Base-by-base conservation (phyloP, 805 yeast species). In the Diddensiella santjacobensis region DNA sequence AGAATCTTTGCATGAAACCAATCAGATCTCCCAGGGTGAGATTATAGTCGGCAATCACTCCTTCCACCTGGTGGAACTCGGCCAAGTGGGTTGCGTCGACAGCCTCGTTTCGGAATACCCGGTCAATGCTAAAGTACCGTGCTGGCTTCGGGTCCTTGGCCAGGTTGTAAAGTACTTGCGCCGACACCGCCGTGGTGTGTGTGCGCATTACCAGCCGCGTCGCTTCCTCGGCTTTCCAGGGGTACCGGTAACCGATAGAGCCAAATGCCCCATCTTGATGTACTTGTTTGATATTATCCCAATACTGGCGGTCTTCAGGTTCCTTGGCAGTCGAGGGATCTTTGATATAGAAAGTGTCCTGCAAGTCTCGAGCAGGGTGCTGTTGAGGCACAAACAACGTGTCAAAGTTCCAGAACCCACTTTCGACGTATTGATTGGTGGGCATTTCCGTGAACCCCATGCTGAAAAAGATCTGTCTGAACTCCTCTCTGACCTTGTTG, bases 381-480 rank as follows among this genome's bases (percentile, higher is more conserved):
- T 93, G 98, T 73, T 93, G 99, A 48, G 99, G 99, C 47, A 93
- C 99, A 62, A 73, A 93, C 62, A 93, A 77, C 2, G 99, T 81
- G 68, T 93, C 99, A 65, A 93, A 93, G 71, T 93, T 93, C 99
- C 99, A 93, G 81, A 93, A 93, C 3, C 98, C 98, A 15, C 93
- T 80, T 66, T 93, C 99, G 45, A 93, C 99, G 67, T 90, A 93
- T 69, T 91, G 96, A 69, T 91, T 91, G 22, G 99, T 84, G 52
- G 99, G 96, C 99, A 93, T 93, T 73, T 93, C 99, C 23, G 93
- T 81, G 81, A 93, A 93, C 4, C 99, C 99, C 90, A 93, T 82
- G 33, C 93, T 82, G 72, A 93, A 91, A 80, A 93, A 93, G 64
- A 93, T 91, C 69, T 90, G 96, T 72, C 99, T 80, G 72, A 93